Percentiles rank a stretch among this genome's conserved stretches.
These are phyloP conservation scores for Elsinoe necatrix DNA, from an alignment of 2,329 filamentous ascomycete genomes.

Conservation along the genomic window DNA sequence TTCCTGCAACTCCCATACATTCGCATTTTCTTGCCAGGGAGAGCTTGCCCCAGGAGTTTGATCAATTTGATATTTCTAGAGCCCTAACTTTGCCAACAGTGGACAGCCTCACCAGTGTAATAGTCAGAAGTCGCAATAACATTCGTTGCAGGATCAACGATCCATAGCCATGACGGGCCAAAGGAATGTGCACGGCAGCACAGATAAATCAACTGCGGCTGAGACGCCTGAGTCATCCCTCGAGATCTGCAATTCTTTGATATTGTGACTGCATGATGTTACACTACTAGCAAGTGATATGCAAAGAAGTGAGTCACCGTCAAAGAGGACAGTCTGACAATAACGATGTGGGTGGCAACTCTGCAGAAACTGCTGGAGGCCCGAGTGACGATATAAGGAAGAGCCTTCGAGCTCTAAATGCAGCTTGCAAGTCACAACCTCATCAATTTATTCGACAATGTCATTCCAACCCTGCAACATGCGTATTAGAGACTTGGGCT, in stretches of 20 bases:
- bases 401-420: too few species aligned
- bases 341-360: neutral
- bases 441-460: neutral
- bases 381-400: too few species aligned
- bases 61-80: neutral
- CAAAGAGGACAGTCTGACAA: too few species aligned
- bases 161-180: too few species aligned
- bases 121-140: too few species aligned
- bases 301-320: neutral
- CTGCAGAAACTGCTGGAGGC: neutral
- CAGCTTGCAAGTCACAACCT: too few species aligned
- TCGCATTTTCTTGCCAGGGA: neutral
- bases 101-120: too few species aligned
- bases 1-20: neutral
- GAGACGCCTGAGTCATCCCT: neutral
- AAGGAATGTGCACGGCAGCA: too few species aligned
- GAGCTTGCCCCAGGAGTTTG: neutral
- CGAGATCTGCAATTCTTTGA: neutral
- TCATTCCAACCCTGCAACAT: neutral
- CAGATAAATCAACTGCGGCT: neutral
- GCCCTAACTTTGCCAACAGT: neutral
- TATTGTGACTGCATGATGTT: neutral
- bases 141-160: too few species aligned
- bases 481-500: slow-evolving; percentile 30
- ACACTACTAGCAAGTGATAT: neutral